Percentiles rank a stretch among this genome's conserved stretches.
These are phyloP conservation scores for Yamadazyma scolyti DNA, from an alignment of 805 yeast genomes.

Conservation along the genomic window DNA sequence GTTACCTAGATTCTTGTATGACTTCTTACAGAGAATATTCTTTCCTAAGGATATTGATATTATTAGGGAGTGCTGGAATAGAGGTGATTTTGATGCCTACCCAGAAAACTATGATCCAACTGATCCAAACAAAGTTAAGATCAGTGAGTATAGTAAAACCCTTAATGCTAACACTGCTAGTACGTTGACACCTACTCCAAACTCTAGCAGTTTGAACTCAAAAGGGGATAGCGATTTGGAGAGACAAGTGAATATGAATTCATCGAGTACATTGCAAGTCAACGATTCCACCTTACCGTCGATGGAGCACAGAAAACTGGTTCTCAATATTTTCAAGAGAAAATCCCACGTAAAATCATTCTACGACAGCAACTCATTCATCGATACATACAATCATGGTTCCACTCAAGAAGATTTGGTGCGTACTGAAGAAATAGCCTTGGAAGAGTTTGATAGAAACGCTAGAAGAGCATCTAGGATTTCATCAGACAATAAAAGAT, in stretches of 20 bases:
- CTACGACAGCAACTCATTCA: slow-evolving; percentile 28
- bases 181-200: slow-evolving; percentile 4
- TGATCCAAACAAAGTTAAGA: slow-evolving; percentile 60
- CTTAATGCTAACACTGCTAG: slow-evolving; percentile 11
- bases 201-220: slow-evolving; percentile 8
- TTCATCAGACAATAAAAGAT: slow-evolving; percentile 12
- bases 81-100: slow-evolving; percentile 65
- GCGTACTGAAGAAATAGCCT: slow-evolving; percentile 49
- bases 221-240: slow-evolving; percentile 5
- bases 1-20: slow-evolving; percentile 64
- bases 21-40: slow-evolving; percentile 48
- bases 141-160: slow-evolving; percentile 39
- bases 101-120: slow-evolving; percentile 76
- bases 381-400: slow-evolving; percentile 26
- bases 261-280: slow-evolving; percentile 10
- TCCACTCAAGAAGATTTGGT: slow-evolving; percentile 29
- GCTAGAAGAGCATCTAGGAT: slow-evolving; percentile 19
- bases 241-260: slow-evolving; percentile 7
- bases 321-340: slow-evolving; percentile 30
- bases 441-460: slow-evolving; percentile 37
- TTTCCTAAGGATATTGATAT: slow-evolving; percentile 70
- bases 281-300: slow-evolving; percentile 1
- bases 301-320: slow-evolving; percentile 26
- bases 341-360: slow-evolving; percentile 23
- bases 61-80: slow-evolving; percentile 62